Evolutionary conservation across 768 basidiomycete genomes (phyloP), one percentile per base, ranked within the genome.

Genomic region (Tricholoma saponaceum): DNA sequence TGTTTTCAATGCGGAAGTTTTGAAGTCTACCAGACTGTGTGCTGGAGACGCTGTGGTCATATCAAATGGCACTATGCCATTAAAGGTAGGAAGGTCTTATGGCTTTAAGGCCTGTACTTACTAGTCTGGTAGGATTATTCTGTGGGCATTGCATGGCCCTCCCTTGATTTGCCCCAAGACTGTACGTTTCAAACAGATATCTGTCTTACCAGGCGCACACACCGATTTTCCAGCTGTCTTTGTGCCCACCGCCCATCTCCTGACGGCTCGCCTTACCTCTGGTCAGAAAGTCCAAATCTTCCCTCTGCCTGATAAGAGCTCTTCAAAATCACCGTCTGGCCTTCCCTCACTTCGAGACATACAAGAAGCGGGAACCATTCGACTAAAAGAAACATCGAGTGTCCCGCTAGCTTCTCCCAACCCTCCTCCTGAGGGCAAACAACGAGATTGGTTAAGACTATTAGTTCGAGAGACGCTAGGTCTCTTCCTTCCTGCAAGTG

Each of bases 61-160:
- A 68, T 74, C 76, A 50, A 72, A 70, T 26, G 71, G 63, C 51
- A 62, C 63, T 49, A 58, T 46, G 37, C 54, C 63, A 50, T 59
- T 53, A 60, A 74, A 70, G 72, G 74, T 70, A 32, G 37, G 47
- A 50, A 47, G 53, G 44, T 25, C 35, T 28, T 22, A 37, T 25
- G 51, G 46, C 56, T 51, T 54, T 22, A 37, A 26, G 12, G 35
- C 47, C 13, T 52, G 35, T 63, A 43, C 60, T 59, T 65, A 59
- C 66, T 58, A 23, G 30, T 26, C n/a, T 23, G 44, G 56, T 66
- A 88, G 86, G 70, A 76, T 44, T 85, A 86, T 68, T 82, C 85
- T 12, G 74, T 91, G 54, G 91, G 90, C 5, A 72, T 85, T 47
- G 79, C 82, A 63, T 92, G 90, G 90, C 89, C 90, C n/a, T 87